phyloP scores from a whole-genome alignment of 805 yeast genomes.

The Metschnikowia shivogae region DNA sequence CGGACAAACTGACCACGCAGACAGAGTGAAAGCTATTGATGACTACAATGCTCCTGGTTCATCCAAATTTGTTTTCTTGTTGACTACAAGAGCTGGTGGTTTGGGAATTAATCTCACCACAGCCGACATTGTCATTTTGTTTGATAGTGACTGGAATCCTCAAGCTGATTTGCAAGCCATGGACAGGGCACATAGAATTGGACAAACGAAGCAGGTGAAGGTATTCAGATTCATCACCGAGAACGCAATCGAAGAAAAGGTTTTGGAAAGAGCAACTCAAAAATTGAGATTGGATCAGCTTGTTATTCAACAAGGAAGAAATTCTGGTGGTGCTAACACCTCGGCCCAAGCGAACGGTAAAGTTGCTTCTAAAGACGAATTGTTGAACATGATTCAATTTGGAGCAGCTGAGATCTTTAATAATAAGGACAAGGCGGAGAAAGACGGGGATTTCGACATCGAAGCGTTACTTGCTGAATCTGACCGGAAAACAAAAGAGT shows the following conservation, averaged over 20 bases:
- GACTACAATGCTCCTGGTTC: slow-evolving; percentile 75
- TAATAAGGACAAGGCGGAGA: slow-evolving; percentile 30
- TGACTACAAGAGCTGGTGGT: slow-evolving; percentile 89
- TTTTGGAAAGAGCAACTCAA: slow-evolving; percentile 76
- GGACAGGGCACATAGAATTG: slow-evolving; percentile 88
- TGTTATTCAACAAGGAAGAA: slow-evolving; percentile 75
- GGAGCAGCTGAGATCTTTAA: slow-evolving; percentile 69
- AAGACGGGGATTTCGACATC: slow-evolving; percentile 50
- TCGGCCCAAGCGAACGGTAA: slow-evolving; percentile 33
- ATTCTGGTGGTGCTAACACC: slow-evolving; percentile 23
- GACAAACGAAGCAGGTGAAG: slow-evolving; percentile 78
- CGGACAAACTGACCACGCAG: slow-evolving; percentile 78
- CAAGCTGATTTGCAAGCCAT: slow-evolving; percentile 86
- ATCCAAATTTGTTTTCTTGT: slow-evolving; percentile 64
- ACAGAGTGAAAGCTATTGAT: slow-evolving; percentile 71
- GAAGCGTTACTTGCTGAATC: slow-evolving; percentile 59
- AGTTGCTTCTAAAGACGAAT: slow-evolving; percentile 60
- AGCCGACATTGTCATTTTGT: slow-evolving; percentile 74
- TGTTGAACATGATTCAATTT: slow-evolving; percentile 76
- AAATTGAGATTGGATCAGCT: slow-evolving; percentile 74
- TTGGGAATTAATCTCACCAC: slow-evolving; percentile 77
- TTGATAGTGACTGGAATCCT: slow-evolving; percentile 86
- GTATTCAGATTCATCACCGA: slow-evolving; percentile 77
- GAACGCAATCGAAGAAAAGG: slow-evolving; percentile 80
- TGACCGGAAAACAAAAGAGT: slow-evolving; percentile 57